Evolutionary conservation across 2,329 filamentous ascomycete species (phyloP).

Genomic region (Thelonectria rubi): DNA sequence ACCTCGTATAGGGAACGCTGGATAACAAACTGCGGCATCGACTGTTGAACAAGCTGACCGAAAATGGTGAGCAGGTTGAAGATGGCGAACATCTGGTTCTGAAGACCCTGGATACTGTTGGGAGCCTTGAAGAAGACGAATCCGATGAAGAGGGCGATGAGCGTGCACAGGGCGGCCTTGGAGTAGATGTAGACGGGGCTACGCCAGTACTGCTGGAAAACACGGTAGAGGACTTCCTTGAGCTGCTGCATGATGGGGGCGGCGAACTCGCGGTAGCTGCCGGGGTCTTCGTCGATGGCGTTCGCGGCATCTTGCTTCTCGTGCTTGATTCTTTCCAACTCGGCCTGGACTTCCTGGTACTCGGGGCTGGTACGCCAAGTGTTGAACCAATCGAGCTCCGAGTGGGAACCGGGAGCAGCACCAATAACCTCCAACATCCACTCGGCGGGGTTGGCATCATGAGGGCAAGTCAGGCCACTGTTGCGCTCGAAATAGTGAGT

Average conservation of each 20-base stretch:
- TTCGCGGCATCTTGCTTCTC: conserved; percentile 51
- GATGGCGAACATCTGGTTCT: conserved; percentile 87
- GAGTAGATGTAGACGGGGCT: conserved; percentile 90
- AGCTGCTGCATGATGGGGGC: conserved; percentile 77
- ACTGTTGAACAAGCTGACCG: conserved; percentile 79
- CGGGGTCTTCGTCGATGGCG: conserved; percentile 48
- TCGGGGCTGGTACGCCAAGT: conserved; percentile 69
- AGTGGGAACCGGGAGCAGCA: conserved; percentile 70
- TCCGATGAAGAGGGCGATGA: conserved; percentile 78
- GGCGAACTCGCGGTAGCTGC: conserved; percentile 78
- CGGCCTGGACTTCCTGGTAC: conserved; percentile 62
- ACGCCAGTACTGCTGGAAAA: conserved; percentile 93
- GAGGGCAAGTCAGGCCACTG: conserved; percentile 70
- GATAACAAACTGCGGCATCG: conserved; percentile 86
- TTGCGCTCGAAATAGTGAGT: conserved; percentile 81
- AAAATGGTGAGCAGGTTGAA: conserved; percentile 88
- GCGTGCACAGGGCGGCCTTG: conserved; percentile 74
- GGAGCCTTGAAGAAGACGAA: conserved; percentile 81
- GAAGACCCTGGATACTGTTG: conserved; percentile 78
- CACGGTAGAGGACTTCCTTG: conserved; percentile 72
- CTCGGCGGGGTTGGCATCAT: conserved; percentile 80
- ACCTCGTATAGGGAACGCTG: conserved; percentile 86
- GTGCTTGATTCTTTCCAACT: conserved; percentile 65
- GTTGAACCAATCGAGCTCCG: conserved; percentile 72
- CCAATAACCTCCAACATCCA: conserved; percentile 76